phyloP scores from a whole-genome alignment of 2,329 filamentous ascomycete genomes.

The Paraphaeosphaeria minitans region DNA sequence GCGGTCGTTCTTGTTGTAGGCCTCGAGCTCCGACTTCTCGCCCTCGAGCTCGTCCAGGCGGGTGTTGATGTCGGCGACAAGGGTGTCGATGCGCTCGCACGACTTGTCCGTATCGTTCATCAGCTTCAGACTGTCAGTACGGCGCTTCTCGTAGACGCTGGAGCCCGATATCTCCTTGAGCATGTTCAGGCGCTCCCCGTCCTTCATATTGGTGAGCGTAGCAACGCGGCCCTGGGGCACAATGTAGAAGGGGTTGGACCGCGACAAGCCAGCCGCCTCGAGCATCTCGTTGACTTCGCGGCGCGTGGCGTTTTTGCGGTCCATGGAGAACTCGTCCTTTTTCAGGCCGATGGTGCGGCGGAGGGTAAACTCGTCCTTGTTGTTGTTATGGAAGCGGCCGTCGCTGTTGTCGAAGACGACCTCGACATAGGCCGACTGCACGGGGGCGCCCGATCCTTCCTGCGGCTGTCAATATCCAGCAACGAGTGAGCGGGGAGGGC shows the following conservation, averaged over 20 bases:
- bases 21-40: slow-evolving; percentile 93
- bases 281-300: slow-evolving; percentile 93
- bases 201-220: slow-evolving; percentile 97
- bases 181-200: slow-evolving; percentile 84
- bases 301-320: slow-evolving; percentile 95
- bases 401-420: slow-evolving; percentile 98
- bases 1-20: slow-evolving; percentile 92
- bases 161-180: slow-evolving; percentile 98
- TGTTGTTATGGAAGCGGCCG: slow-evolving; percentile 93
- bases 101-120: slow-evolving; percentile 97
- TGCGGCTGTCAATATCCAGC: slow-evolving; percentile 42
- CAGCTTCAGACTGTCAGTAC: slow-evolving; percentile 91
- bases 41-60: slow-evolving; percentile 88
- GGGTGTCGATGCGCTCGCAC: slow-evolving; percentile 89
- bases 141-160: slow-evolving; percentile 91
- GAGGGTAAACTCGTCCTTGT: slow-evolving; percentile 86
- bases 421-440: slow-evolving; percentile 99
- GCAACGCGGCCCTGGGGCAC: slow-evolving; percentile 97
- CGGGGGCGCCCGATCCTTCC: slow-evolving; percentile 95
- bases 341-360: slow-evolving; percentile 95
- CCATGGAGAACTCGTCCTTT: slow-evolving; percentile 97
- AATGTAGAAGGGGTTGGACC: slow-evolving; percentile 98
- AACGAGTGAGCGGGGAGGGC: not conserved
- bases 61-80: slow-evolving; percentile 89
- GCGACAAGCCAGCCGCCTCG: slow-evolving; percentile 94